Base-by-base conservation (phyloP, 208 protist species). In the Porcisia deanei region DNA sequence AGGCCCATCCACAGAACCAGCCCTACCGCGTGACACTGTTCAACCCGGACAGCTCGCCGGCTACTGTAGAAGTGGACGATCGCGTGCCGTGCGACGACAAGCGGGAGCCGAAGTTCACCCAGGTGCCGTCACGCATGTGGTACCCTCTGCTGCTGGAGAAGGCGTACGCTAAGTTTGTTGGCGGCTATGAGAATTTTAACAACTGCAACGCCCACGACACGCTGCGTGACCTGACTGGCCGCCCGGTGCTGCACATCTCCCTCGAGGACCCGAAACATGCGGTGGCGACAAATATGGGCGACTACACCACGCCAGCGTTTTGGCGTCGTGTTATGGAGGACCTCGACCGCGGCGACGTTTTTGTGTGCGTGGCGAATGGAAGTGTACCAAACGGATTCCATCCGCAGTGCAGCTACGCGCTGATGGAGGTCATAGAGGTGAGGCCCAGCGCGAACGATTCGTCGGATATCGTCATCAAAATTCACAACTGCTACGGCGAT, bases 131-230 rank as follows among this genome's bases (percentile, higher is more conserved):
- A 10, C 89, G 84, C 49, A 88, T 90, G 80, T 92, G 88, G 88
- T 97, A 93, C 77, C 91, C 93, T 49, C 77, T 95, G 43, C 76
- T 97, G 63, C 84, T 97, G 65, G 93, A 97, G 85, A 97, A 97
- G 90, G 93, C 93, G 45, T 97, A 97, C 83, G 93, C 93, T 25
- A 97, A 97, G 85, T 95, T 95, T 75, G 85, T 95, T 34, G 91
- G 91, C 71, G 87, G 90, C 25, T 97, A 95, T 78, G 80, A 87
- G 57, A 90, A 86, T 76, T 89, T 97, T 64, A 85, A 91, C 79
- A 86, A 91, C 75, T 93, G 91, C 84, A 95, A 90, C 69, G 79
- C 88, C 22, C 85, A 93, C 81, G 93, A 97, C 72, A 94, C 90
- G 43, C 86, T 96, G 75, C 91, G 87, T 25, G 91, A 95, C 73